phyloP scores from a whole-genome alignment of 306 rosid species.

The Begonia fuchsioides region DNA sequence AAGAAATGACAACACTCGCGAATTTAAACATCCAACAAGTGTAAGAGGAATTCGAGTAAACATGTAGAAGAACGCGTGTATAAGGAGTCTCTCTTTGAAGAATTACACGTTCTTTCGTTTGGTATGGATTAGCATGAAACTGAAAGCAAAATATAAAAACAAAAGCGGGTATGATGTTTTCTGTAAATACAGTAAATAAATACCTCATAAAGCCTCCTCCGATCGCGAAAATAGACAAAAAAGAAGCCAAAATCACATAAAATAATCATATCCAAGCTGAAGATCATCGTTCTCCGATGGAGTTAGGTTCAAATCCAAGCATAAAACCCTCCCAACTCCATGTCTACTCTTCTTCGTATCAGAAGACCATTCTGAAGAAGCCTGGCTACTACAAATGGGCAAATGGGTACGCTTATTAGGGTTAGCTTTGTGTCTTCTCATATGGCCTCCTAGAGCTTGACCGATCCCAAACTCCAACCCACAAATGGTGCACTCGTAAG shows the following conservation, averaged over 20 bases:
- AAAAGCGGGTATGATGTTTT: no score
- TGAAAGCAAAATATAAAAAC: no score
- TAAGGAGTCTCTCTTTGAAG: no score
- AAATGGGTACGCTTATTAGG: neutral
- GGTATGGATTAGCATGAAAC: no score
- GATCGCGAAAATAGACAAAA: neutral
- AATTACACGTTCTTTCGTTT: no score
- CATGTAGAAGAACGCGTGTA: no score
- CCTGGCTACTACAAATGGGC: no score
- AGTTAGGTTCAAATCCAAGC: conserved; percentile 79
- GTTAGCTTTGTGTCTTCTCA: conserved; percentile 73
- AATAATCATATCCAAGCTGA: conserved; percentile 48
- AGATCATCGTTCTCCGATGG: conserved; percentile 90
- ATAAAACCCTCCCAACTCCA: conserved; percentile 26
- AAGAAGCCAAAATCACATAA: conserved; percentile 4
- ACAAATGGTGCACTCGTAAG: conserved; percentile 79
- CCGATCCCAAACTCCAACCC: conserved; percentile 86
- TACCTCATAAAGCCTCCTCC: neutral
- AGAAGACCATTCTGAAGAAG: conserved; percentile 11
- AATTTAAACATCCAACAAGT: no score
- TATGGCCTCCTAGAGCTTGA: conserved; percentile 93
- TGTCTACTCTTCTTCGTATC: conserved; percentile 18
- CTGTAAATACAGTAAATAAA: neutral
- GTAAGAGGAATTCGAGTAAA: no score
- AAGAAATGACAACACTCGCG: no score